Percentiles rank a stretch among this genome's conserved stretches.
These are phyloP conservation scores for Amanita subjunquillea DNA, from an alignment of 768 basidiomycete species.

Conservation along the genomic window DNA sequence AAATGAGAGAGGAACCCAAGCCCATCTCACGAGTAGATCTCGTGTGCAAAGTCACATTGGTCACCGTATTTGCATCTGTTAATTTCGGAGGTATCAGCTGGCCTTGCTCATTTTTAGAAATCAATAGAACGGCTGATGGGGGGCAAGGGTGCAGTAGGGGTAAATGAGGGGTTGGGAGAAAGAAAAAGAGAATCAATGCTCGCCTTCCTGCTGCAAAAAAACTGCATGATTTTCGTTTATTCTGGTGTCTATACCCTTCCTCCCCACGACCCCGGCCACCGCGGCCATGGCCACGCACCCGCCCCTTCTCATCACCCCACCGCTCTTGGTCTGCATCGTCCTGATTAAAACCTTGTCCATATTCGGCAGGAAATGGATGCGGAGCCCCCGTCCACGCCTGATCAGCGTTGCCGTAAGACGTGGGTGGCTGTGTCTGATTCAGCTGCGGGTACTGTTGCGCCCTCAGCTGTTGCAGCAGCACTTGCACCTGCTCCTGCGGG, in stretches of 20 bases:
- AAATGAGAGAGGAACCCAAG: background rate
- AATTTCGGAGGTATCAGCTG: constrained; percentile 36
- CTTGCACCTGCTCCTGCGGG: constrained; percentile 54
- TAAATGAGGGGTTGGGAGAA: background rate
- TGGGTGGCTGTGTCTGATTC: constrained; percentile 31
- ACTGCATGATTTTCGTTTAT: constrained; percentile 83
- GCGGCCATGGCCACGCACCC: constrained; percentile 45
- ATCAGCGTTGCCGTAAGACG: constrained; percentile 24
- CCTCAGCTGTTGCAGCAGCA: constrained; percentile 37
- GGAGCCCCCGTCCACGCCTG: constrained; percentile 28
- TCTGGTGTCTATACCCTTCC: constrained; percentile 55
- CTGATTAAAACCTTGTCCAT: constrained; percentile 34
- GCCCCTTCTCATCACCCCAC: constrained; percentile 32
- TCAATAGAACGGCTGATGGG: constrained; percentile 13
- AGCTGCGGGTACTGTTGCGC: constrained; percentile 12
- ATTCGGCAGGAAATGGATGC: constrained; percentile 35
- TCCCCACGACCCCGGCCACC: constrained; percentile 44
- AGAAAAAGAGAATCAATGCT: constrained; percentile 40
- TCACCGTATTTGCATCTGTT: constrained; percentile 85
- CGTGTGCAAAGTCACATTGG: constrained; percentile 80
- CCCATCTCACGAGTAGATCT: constrained; percentile 19
- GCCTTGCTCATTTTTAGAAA: constrained; percentile 22
- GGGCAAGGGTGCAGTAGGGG: background rate
- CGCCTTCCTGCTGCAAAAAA: constrained; percentile 90
- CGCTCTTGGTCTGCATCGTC: constrained; percentile 35